Percentiles rank a stretch among this genome's conserved stretches.
Evolutionary conservation across 257 asterid species (phyloP).

Genomic region (Solanum tacnaense): DNA sequence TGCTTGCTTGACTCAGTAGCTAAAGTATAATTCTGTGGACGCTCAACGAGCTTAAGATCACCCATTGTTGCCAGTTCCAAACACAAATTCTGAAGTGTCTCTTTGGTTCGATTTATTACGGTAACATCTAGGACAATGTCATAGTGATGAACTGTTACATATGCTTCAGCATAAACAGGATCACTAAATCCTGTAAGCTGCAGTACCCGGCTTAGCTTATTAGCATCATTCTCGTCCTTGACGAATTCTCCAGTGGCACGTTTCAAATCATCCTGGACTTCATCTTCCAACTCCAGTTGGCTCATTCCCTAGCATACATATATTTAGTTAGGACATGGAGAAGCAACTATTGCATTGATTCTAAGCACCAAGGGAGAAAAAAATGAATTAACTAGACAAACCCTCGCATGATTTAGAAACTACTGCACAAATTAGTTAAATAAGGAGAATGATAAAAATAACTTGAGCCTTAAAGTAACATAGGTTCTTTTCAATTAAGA

Average conservation of each 20-base stretch:
- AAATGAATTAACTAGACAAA: neutral
- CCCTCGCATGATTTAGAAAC: neutral
- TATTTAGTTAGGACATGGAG: neutral
- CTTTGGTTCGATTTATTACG: constrained; percentile 76
- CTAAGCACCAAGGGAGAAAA: neutral
- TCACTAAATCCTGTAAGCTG: constrained; percentile 96
- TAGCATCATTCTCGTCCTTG: constrained; percentile 81
- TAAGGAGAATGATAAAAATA: neutral
- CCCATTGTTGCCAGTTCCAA: constrained; percentile 97
- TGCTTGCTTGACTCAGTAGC: constrained; percentile 94
- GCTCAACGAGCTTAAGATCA: constrained; percentile 93
- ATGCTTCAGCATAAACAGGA: constrained; percentile 93
- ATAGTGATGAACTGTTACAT: constrained; percentile 89
- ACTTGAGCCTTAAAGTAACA: neutral
- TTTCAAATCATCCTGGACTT: constrained; percentile 86
- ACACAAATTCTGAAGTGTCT: constrained; percentile 89
- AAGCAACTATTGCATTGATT: neutral
- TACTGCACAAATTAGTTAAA: neutral
- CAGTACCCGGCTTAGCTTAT: constrained; percentile 76
- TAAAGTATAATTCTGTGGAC: constrained; percentile 87
- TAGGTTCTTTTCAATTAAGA: neutral
- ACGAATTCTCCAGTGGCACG: constrained; percentile 91
- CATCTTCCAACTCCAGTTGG: constrained; percentile 89
- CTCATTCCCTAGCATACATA: constrained; percentile 67
- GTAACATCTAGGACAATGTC: constrained; percentile 94